Conservation (phyloP, 208 protist genomes). For the Phytomonas sp. region DNA sequence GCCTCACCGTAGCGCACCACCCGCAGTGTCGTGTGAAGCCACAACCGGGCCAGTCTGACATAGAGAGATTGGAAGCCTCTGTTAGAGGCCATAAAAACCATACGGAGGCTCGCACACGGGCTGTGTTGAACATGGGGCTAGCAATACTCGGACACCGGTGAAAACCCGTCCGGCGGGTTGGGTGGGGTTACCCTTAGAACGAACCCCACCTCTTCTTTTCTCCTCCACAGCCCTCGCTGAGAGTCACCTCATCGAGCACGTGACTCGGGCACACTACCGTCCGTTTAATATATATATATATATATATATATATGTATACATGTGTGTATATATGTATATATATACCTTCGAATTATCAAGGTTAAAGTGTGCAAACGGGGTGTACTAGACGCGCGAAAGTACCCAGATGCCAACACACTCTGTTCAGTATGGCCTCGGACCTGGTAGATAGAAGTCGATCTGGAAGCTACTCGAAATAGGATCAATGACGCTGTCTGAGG, state of each 20-base stretch:
- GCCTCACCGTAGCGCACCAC: constrained; percentile 32
- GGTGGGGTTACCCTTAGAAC: constrained; percentile 64
- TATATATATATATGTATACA: constrained; percentile 44
- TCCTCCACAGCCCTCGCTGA: not conserved
- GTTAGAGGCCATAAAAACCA: constrained; percentile 66
- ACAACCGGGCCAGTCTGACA: constrained; percentile 43
- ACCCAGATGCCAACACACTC: constrained; percentile 78
- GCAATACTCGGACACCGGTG: constrained; percentile 26
- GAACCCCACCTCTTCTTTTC: constrained; percentile 37
- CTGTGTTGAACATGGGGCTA: constrained; percentile 29
- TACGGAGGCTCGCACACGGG: constrained; percentile 34
- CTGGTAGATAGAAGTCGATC: constrained; percentile 61
- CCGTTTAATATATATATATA: constrained; percentile 36
- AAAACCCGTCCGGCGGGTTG: constrained; percentile 46
- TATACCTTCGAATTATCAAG: constrained; percentile 51
- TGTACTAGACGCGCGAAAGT: constrained; percentile 68
- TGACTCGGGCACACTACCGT: constrained; percentile 46
- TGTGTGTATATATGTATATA: constrained; percentile 34
- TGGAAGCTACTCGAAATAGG: constrained; percentile 52
- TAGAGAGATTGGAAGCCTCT: constrained; percentile 31
- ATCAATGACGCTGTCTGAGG: constrained; percentile 57
- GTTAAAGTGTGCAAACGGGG: constrained; percentile 75
- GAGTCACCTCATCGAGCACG: constrained; percentile 21
- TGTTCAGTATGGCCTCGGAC: constrained; percentile 41
- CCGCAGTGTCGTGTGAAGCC: constrained; percentile 41